Percentiles rank a stretch among this genome's conserved stretches.
phyloP scores from a whole-genome alignment of 1,139 yeast genomes.

The Saccharomycopsis crataegensis region DNA sequence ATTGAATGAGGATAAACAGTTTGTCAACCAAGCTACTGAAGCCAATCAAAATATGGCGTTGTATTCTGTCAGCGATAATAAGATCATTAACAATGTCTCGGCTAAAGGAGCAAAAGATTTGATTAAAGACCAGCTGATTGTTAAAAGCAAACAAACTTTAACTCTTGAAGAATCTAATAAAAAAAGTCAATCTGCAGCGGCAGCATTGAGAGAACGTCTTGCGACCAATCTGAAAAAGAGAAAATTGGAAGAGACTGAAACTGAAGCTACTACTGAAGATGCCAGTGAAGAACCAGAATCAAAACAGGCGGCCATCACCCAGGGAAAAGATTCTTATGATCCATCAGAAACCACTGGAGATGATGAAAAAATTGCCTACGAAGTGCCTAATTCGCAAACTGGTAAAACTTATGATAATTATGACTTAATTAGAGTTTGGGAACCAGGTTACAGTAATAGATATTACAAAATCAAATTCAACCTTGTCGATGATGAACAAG shows the following conservation, averaged over 20 bases:
- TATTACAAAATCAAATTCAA: slow-evolving; percentile 76
- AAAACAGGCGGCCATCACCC: not conserved
- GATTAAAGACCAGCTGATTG: slow-evolving; percentile 13
- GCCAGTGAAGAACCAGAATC: slow-evolving; percentile 20
- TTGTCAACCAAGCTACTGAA: slow-evolving; percentile 23
- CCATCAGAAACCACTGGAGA: not conserved
- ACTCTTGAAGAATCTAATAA: slow-evolving; percentile 25
- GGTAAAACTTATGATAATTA: slow-evolving; percentile 33
- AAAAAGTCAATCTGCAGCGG: slow-evolving; percentile 36
- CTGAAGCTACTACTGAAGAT: slow-evolving; percentile 24
- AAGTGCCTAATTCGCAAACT: slow-evolving; percentile 19
- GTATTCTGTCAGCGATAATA: slow-evolving; percentile 17
- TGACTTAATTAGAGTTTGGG: slow-evolving; percentile 69
- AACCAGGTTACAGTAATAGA: slow-evolving; percentile 78
- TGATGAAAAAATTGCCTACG: not conserved
- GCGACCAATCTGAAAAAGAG: slow-evolving; percentile 23
- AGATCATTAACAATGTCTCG: slow-evolving; percentile 14
- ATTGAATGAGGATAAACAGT: slow-evolving; percentile 21
- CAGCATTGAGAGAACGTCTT: slow-evolving; percentile 33
- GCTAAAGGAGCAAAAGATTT: slow-evolving; percentile 10
- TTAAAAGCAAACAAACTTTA: not conserved
- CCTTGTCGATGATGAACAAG: slow-evolving; percentile 47
- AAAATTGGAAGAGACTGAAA: slow-evolving; percentile 17
- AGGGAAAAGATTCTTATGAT: slow-evolving; percentile 8
- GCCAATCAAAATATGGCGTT: slow-evolving; percentile 18